Evolutionary conservation across 2,329 filamentous ascomycete species (phyloP), one percentile per base, ranked within the genome.

Genomic region (Penicillium sp.): DNA sequence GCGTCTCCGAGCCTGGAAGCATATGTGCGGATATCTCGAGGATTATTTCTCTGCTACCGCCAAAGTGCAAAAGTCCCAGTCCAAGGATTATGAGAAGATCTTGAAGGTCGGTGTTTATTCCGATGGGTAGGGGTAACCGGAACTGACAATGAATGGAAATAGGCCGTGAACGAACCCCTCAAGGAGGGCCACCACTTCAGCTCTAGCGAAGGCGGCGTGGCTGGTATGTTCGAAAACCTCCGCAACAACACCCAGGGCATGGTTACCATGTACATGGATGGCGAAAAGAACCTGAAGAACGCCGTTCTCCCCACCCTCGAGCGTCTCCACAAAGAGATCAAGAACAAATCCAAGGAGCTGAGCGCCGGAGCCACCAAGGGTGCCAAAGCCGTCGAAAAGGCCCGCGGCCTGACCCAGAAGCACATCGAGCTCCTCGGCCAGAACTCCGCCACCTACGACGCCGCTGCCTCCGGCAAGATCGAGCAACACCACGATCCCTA

Each of bases 71-170:
- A 88, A 87, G 71, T 83, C 85, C 11, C 89, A 96, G 66, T 87
- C 91, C 53, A 97, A 96, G 79, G 93, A 97, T 75, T 96, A 96
- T 70, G 92, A 97, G 79, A 93, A 90, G 77, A 87, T 94, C 10
- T 78, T 97, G 69, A 99, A 97, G 87, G 88, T 87, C 53, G 27
- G 71, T 61, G 10, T 10, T 4, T 21, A 23, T 16, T 25, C 6
- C 25, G 3, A n/a, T n/a, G 29, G 19, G 11, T 4, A 7, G 19
- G 4, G 29, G 19, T 23, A 8, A 40, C 45, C 11, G 21, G 15
- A 5, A 44, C 39, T 44, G 16, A 38, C 21, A 16, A 19, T 5
- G 10, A 23, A 47, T 41, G 29, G 13, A 15, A 29, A 50, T 58
- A 91, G 90, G 90, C 89, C 21, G 90, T 99, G 64, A 89, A 87